A percentile compares a stretch with the other conserved stretches of the same genome.
Evolutionary conservation across 257 asterid species (phyloP).

Genomic region (Plantago ovata): DNA sequence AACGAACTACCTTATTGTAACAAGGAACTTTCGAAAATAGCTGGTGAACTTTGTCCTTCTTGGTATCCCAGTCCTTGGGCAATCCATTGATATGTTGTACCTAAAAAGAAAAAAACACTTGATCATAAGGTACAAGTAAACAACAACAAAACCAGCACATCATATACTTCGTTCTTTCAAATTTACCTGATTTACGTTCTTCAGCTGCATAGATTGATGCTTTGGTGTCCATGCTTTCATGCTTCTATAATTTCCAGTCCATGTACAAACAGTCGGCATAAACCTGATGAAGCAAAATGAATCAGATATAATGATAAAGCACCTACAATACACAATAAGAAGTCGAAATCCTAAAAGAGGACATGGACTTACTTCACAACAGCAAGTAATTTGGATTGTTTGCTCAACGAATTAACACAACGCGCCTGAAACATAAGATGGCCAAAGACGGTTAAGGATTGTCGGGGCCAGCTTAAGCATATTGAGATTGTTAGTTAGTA

Average conservation of each 20-base stretch:
- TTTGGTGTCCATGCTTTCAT: slow-evolving; percentile 85
- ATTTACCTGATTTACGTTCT: slow-evolving; percentile 66
- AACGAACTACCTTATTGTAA: slow-evolving; percentile 59
- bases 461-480: not conserved
- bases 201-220: slow-evolving; percentile 91
- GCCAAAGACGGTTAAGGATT: not conserved
- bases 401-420: slow-evolving; percentile 34
- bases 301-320: slow-evolving; percentile 5
- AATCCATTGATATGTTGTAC: slow-evolving; percentile 75
- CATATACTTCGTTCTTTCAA: too few relatives aligned
- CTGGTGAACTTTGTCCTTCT: slow-evolving; percentile 66
- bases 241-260: slow-evolving; percentile 85
- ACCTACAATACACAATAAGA: not conserved
- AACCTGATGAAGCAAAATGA: slow-evolving; percentile 36
- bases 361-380: slow-evolving; percentile 54
- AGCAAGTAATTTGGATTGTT: slow-evolving; percentile 60
- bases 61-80: slow-evolving; percentile 68
- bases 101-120: slow-evolving; percentile 18
- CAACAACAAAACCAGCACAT: not conserved
- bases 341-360: too few relatives aligned
- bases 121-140: slow-evolving; percentile 4
- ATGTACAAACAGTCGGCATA: slow-evolving; percentile 62
- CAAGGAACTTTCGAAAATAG: slow-evolving; percentile 72
- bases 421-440: slow-evolving; percentile 44
- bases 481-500: not conserved